Base-by-base conservation (phyloP, 805 yeast species). In the Spathaspora arborariae region DNA sequence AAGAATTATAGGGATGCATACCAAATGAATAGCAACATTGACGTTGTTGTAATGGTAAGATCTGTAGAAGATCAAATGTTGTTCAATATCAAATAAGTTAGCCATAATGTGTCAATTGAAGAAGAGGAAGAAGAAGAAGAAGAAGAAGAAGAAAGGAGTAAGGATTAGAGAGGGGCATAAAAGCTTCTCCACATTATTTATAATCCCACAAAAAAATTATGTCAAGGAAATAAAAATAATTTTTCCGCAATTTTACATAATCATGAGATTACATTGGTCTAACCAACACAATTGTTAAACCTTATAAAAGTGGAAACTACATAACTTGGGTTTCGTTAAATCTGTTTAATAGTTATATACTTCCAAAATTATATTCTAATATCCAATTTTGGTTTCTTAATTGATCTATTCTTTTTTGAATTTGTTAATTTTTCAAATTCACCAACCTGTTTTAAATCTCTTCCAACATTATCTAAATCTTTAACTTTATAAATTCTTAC, bases 401-500 rank as follows among this genome's bases (percentile, higher is more conserved):
- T 67, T 10, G 53, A 48, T 45, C 76, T 58, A 47, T 67, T 66
- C 52, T 72, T 68, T 62, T 70, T 80, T 24, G 20, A 27, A 16
- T 58, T 57, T 21, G 57, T 51, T 26, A 61, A 57, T 46, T 73
- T 75, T 27, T 80, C 82, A 51, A 79, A 79, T 22, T 64, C 70
- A 26, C 84, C 77, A 36, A 82, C 82, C n/a, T 75, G 72, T 36
- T 72, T 70, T 55, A 84, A 70, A 55, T 81, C 84, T 66, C 99
- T 82, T 42, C 98, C 99, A 54, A 88, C 80, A 50, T 80, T 81
- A 66, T 94, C 99, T 49, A 78, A 75, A 50, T 89, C 92, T 68
- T 90, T 94, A 55, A 94, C 87, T 75, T 89, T 87, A 73, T 88
- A 94, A 51, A 94, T 80, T 70, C 99, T 82, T 16, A 94, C 97